Base-by-base conservation (phyloP, 208 protist genomes). In the Leishmania tropica region DNA sequence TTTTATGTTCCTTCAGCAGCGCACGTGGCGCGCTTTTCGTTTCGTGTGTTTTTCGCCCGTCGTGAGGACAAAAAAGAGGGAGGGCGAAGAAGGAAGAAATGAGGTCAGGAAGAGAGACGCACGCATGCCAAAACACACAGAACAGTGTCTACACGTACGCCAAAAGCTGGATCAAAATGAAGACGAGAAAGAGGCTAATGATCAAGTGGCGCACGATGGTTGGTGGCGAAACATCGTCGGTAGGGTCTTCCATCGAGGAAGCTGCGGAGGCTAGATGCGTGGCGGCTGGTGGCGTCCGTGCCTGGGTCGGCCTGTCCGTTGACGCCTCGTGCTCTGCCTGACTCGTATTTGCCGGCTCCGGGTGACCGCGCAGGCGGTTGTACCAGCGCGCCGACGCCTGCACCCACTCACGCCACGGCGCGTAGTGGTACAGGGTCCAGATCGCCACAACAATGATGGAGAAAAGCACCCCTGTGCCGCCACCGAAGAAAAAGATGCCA, bases 401-500 rank as follows among this genome's bases (percentile, higher is more conserved):
- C 1, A 67, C 13, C 81, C 84, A 87, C 73, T 87, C 81, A n/a
- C 83, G 83, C 89, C 90, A 94, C 53, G 90, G 90, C 7, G 83
- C 70, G 72, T 90, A 92, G 54, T 79, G 74, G 77, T 90, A 93
- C 24, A 92, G n/a, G 28, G 84, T 80, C 79, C 81, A 93, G 2
- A 92, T 65, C 8, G 83, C n/a, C 5, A 90, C 75, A 1, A 87
- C 28, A 3, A 93, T 5, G 15, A 89, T 75, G 8, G 80, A 82
- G 31, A 92, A 48, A n/a, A 75, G 70, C 80, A 92, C 86, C 75
- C 67, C 78, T 4, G 81, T 76, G 11, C 83, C 84, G 48, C 87
- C 87, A 47, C 84, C 84, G 65, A 88, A 88, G 51, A 93, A 88
- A 56, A 93, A 88, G 62, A 93, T 85, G 70, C 79, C 81, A 70